Conservation (phyloP, 2,329 filamentous ascomycete species). For the Colletotrichum sp. region DNA sequence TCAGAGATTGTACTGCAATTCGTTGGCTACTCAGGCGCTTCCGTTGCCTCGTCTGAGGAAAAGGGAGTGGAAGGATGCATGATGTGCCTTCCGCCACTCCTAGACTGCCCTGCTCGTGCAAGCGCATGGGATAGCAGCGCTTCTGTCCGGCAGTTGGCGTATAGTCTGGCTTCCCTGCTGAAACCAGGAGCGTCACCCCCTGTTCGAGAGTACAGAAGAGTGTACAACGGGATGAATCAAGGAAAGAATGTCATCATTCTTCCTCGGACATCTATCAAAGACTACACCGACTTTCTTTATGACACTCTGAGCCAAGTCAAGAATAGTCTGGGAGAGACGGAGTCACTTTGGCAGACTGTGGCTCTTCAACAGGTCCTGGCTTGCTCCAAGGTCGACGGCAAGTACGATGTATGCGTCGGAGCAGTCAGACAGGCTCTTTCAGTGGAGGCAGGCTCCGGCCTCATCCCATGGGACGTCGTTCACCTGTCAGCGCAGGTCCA, state of each 20-base stretch:
- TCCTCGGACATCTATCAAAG: not conserved
- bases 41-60: constrained; percentile 30
- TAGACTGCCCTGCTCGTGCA: constrained; percentile 59
- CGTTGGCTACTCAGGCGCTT: constrained; percentile 34
- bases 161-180: constrained; percentile 44
- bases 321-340: constrained; percentile 25
- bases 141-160: constrained; percentile 56
- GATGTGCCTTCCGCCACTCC: constrained; percentile 70
- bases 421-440: constrained; percentile 10
- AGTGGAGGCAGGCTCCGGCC: constrained; percentile 24
- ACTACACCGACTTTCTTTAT: constrained; percentile 8
- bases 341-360: constrained; percentile 3
- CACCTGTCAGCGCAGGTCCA: constrained; percentile 68
- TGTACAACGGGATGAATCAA: constrained; percentile 22
- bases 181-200: constrained; percentile 19
- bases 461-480: constrained; percentile 58
- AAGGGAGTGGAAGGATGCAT: constrained; percentile 30
- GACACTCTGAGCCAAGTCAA: constrained; percentile 26
- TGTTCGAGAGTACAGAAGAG: constrained; percentile 42
- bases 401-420: constrained; percentile 31
- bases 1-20: constrained; percentile 42
- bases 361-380: constrained; percentile 17
- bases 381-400: constrained; percentile 29
- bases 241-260: constrained; percentile 14
- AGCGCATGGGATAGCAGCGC: constrained; percentile 63